These are phyloP conservation scores for Penicillium expansum DNA, from an alignment of 2,329 filamentous ascomycete species.

Conservation along the genomic window DNA sequence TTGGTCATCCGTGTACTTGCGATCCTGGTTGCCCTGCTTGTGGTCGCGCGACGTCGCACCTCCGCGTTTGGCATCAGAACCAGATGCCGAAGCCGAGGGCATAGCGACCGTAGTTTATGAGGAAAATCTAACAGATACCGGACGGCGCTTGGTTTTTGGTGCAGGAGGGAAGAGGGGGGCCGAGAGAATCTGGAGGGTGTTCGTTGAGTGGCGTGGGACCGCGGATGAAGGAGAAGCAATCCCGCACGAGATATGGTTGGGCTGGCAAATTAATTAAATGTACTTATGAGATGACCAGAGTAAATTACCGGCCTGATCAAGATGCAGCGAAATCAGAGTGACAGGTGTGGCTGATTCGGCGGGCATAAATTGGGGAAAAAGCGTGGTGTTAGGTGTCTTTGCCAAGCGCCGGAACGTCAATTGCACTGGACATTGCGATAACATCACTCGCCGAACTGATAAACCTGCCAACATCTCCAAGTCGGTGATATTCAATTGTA, in stretches of 20 bases:
- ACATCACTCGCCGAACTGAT: background rate
- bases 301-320: background rate
- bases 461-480: background rate
- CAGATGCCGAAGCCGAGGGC: slow-evolving; percentile 48
- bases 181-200: slow-evolving; percentile 2
- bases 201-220: slow-evolving; percentile 16
- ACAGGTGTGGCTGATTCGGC: slow-evolving; percentile 13
- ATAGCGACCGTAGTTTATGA: slow-evolving; percentile 22
- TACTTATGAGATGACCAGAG: background rate
- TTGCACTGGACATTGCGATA: slow-evolving; percentile 11
- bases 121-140: background rate
- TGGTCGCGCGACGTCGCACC: slow-evolving; percentile 44
- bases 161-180: background rate
- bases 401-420: slow-evolving; percentile 22
- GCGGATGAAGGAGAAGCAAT: slow-evolving; percentile 15
- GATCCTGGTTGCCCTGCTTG: slow-evolving; percentile 51
- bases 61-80: slow-evolving; percentile 44
- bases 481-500: background rate
- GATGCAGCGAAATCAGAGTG: slow-evolving; percentile 8
- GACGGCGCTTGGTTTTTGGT: background rate
- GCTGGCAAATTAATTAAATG: slow-evolving; percentile 1
- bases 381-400: slow-evolving; percentile 25
- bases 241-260: slow-evolving; percentile 1
- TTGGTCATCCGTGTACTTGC: slow-evolving; percentile 79
- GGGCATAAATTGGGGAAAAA: slow-evolving; percentile 14